Evolutionary conservation across 2,329 filamentous ascomycete species (phyloP).

Genomic region (Exophiala sideris): DNA sequence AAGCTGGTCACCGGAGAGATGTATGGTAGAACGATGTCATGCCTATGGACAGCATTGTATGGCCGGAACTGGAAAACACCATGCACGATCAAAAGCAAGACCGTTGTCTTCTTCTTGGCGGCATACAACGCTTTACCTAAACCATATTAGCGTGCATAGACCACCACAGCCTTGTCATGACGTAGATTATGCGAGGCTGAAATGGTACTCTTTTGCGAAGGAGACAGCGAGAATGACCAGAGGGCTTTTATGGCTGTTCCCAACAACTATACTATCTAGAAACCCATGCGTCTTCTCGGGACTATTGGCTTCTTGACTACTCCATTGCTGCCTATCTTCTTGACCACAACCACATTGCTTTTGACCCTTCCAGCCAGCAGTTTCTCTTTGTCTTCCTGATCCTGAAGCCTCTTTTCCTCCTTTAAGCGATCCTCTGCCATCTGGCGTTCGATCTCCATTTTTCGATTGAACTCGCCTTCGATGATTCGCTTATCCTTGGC

Average conservation of each 20-base stretch:
- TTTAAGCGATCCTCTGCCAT: conserved; percentile 84
- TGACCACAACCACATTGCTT: conserved; percentile 22
- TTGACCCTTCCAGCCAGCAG: conserved; percentile 22
- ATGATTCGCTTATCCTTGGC: conserved; percentile 79
- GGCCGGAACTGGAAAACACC: neutral
- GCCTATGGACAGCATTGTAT: neutral
- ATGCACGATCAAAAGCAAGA: neutral
- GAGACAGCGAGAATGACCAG: neutral
- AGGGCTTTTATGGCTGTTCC: neutral
- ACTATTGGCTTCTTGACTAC: conserved; percentile 30
- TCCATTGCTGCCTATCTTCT: conserved; percentile 29
- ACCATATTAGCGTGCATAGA: conserved; percentile 2
- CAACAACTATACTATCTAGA: conserved; percentile 6
- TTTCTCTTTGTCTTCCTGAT: conserved; percentile 38
- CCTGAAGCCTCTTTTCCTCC: conserved; percentile 63
- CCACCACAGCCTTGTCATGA: neutral
- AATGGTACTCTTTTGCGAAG: too few relatives aligned
- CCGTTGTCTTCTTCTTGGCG: neutral
- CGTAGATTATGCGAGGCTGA: too few relatives aligned
- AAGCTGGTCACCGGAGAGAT: neutral
- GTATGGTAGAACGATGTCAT: neutral
- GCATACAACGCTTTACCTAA: neutral
- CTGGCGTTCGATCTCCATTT: conserved; percentile 88
- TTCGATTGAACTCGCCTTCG: conserved; percentile 86
- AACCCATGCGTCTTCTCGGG: conserved; percentile 26